Percentiles rank a stretch among this genome's conserved stretches.
Conservation (phyloP, 2,329 filamentous ascomycete genomes). For the Penicillium sp. region DNA sequence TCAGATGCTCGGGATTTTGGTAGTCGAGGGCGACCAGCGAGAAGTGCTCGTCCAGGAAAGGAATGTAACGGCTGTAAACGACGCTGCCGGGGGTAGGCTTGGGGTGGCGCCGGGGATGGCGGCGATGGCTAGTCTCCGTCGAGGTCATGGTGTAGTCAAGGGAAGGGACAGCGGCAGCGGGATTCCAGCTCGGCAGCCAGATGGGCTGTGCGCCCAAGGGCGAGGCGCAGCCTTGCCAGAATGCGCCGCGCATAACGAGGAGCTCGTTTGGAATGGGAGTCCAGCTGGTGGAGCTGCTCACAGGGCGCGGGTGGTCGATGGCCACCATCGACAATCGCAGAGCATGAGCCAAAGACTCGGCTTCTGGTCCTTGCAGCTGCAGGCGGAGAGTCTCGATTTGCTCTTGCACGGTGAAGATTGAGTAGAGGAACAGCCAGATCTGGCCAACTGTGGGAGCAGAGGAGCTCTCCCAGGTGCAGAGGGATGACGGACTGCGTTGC, state of each 20-base stretch:
- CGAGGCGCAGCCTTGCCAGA: conserved; percentile 73
- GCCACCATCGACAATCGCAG: conserved; percentile 38
- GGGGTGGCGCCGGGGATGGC: conserved; percentile 70
- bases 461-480: conserved; percentile 44
- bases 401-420: conserved; percentile 48
- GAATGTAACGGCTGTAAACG: conserved; percentile 78
- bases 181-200: conserved; percentile 45
- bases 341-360: conserved; percentile 42
- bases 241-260: conserved; percentile 59
- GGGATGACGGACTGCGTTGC: conserved; percentile 46
- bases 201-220: conserved; percentile 66
- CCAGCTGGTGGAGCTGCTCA: conserved; percentile 19
- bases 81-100: conserved; percentile 72
- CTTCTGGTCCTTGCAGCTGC: conserved; percentile 39
- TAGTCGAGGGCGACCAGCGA: conserved; percentile 74
- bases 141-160: conserved; percentile 54
- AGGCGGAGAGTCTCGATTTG: conserved; percentile 50
- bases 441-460: conserved; percentile 46
- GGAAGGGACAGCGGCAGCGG: conserved; percentile 30
- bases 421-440: conserved; percentile 53
- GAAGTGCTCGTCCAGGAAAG: conserved; percentile 74
- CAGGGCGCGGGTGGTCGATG: conserved; percentile 22
- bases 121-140: conserved; percentile 57
- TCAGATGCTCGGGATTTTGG: conserved; percentile 64
- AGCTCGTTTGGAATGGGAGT: conserved; percentile 35